Conservation (phyloP, 1,284 basidiomycete species). For the Rhodofomes roseus region DNA sequence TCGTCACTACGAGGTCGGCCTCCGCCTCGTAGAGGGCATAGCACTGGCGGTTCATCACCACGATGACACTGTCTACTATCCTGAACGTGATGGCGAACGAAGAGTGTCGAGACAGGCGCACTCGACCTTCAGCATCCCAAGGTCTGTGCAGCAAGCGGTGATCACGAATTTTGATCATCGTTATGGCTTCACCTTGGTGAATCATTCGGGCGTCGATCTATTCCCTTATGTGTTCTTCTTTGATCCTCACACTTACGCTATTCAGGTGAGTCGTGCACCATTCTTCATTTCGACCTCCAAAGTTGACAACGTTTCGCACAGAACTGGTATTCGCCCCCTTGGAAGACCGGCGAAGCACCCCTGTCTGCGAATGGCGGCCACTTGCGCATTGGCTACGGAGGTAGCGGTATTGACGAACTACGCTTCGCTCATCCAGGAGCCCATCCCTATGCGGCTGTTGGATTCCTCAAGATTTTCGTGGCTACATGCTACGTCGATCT, state of each 20-base stretch:
- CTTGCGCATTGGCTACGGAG: neutral
- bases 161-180: neutral
- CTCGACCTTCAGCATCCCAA: neutral
- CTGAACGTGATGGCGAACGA: neutral
- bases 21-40: neutral
- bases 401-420: neutral
- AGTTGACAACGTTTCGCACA: neutral
- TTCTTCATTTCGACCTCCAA: neutral
- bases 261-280: too few relatives aligned
- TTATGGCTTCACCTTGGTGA: neutral
- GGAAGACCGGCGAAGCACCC: neutral
- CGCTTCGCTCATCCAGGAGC: neutral
- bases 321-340: neutral
- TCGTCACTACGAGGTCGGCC: neutral
- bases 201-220: neutral
- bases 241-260: neutral
- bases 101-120: too few relatives aligned
- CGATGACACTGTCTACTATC: too few relatives aligned
- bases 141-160: neutral
- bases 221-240: neutral
- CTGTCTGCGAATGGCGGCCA: neutral
- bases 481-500: neutral
- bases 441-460: neutral
- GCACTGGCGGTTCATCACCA: neutral
- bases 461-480: neutral